Conservation (phyloP, 352 stramenopile species). For the Ophiocytium majus region DNA sequence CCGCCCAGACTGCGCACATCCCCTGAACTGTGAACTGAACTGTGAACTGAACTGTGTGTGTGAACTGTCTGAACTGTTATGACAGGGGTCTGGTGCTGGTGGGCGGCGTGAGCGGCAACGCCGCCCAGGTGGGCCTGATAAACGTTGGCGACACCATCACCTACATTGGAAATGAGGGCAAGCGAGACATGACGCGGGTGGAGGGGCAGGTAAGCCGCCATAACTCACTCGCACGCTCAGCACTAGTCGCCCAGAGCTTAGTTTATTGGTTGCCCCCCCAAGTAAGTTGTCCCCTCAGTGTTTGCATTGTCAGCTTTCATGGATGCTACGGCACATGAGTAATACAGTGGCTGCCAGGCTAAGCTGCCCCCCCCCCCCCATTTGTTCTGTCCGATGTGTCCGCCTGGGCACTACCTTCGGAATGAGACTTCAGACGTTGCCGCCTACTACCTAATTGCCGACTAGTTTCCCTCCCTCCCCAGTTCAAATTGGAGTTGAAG, state of each 20-base stretch:
- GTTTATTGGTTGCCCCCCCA: neutral
- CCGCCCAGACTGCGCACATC: too few relatives aligned
- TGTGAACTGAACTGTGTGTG: too few relatives aligned
- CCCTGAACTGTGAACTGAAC: too few relatives aligned
- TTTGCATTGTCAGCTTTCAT: neutral
- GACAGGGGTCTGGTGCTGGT: conserved; percentile 47
- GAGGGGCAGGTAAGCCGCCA: conserved; percentile 36
- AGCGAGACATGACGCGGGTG: conserved; percentile 55
- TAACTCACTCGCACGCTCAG: too few relatives aligned
- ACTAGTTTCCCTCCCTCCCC: too few relatives aligned
- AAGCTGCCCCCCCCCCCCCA: neutral
- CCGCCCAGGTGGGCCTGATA: conserved; percentile 45
- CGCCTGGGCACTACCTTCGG: too few relatives aligned
- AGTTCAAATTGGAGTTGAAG: too few relatives aligned
- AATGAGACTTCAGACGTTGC: too few relatives aligned
- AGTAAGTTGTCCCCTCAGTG: neutral
- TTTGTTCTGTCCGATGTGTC: neutral
- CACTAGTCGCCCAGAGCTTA: too few relatives aligned
- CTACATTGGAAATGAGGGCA: conserved; percentile 47
- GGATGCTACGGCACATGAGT: neutral
- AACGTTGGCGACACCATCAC: conserved; percentile 57
- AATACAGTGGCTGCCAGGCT: neutral
- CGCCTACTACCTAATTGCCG: too few relatives aligned
- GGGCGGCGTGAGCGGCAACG: conserved; percentile 51
- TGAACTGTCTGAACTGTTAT: too few relatives aligned